Base-by-base conservation (phyloP, 208 protist species). In the Paratrypanosoma confusum region DNA sequence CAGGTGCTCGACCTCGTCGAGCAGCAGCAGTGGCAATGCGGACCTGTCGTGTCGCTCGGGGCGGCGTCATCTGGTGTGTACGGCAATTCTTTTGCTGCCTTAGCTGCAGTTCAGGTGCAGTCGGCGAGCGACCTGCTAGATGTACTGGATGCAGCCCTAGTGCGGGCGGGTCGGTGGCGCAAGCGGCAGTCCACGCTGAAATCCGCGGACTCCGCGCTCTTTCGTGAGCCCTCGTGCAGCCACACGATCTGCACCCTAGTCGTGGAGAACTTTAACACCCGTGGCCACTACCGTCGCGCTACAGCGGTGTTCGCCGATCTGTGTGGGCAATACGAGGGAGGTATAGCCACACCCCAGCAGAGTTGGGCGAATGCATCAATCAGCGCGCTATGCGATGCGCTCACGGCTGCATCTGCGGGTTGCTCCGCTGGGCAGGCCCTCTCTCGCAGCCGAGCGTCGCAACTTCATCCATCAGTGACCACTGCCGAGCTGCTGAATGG, bases 251-350 rank as follows among this genome's bases (percentile, higher is more conserved):
- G 64, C 41, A 17, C 39, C 13, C 8, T 62, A 11, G 45, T 36
- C 16, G 53, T 71, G 5, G 64, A 71, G 45, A 65, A 43, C 24
- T 62, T 65, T 32, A 66, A 59, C 29, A 29, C 10, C 1, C 42
- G 53, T 26, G 64, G 57, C 14, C 48, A 65, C 23, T 71, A 50
- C 38, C 50, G 52, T 8, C 48, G 52, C 10, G 42, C 51, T 2
- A 17, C 40, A 32, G 22, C 52, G 13, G 41, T 43, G 14, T 57
- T 71, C 44, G 64, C 66, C 7, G 56, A 61, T 38, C 20, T 70
- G 5, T 40, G 43, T 36, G 33, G 36, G 21, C 5, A 21, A 5
- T 10, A 22, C 25, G 32, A 45, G 20, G 4, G n/a, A 5, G 5
- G 22, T 10, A 5, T 16, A 7, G 5, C 18, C n/a, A 31, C 26